A percentile compares a stretch with the other conserved stretches of the same genome.
Evolutionary conservation across 345 rosid genomes (phyloP).

Genomic region (Lagerstroemia speciosa): DNA sequence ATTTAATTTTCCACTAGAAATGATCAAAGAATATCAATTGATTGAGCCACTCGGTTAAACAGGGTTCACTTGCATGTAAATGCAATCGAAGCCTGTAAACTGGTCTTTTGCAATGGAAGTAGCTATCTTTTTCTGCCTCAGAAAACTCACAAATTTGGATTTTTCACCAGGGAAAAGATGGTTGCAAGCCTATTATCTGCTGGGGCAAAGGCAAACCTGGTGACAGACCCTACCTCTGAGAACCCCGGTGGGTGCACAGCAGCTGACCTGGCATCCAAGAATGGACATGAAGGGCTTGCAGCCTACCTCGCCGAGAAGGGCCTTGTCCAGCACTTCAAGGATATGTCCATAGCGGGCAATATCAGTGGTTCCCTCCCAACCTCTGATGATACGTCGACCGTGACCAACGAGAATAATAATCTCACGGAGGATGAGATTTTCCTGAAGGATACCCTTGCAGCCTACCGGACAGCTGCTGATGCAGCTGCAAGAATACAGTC

Average conservation of each 20-base stretch:
- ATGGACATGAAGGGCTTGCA: constrained; percentile 77
- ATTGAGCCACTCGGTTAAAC: no score
- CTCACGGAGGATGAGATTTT: constrained; percentile 52
- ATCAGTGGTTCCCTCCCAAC: constrained; percentile 50
- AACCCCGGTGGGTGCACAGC: constrained; percentile 68
- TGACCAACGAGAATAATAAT: constrained; percentile 14
- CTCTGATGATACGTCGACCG: constrained; percentile 24
- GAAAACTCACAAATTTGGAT: neutral
- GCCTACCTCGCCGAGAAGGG: constrained; percentile 85
- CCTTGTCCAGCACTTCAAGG: constrained; percentile 69
- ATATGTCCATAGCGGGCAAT: constrained; percentile 84
- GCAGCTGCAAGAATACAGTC: constrained; percentile 85
- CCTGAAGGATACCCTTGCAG: constrained; percentile 71
- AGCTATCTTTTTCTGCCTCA: neutral
- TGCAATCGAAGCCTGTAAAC: neutral
- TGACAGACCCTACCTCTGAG: constrained; percentile 67
- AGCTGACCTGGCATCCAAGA: constrained; percentile 74
- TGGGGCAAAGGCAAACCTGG: constrained; percentile 80
- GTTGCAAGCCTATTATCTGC: constrained; percentile 82
- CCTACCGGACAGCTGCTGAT: constrained; percentile 79
- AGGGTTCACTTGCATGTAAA: constrained; percentile 1
- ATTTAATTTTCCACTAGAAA: neutral
- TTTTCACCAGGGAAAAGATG: constrained; percentile 65
- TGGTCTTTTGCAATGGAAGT: neutral
- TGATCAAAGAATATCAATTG: no score